phyloP scores from a whole-genome alignment of 352 stramenopile genomes.

The Pythium phragmitis region DNA sequence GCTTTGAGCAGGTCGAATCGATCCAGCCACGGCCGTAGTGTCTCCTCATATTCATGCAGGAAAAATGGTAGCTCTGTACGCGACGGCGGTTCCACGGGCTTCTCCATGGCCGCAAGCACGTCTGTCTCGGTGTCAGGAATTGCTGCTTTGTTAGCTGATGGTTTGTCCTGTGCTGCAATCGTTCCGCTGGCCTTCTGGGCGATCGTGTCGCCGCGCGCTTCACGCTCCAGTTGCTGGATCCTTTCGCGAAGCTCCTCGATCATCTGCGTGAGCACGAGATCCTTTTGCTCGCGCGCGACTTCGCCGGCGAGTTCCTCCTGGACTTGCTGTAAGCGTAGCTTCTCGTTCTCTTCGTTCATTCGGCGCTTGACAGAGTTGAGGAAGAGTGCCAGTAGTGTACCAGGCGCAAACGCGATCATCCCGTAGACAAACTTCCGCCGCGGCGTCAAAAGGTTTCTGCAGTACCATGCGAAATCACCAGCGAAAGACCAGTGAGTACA shows the following conservation, averaged over 20 bases:
- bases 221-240: constrained; percentile 49
- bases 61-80: constrained; percentile 9
- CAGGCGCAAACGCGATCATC: constrained; percentile 65
- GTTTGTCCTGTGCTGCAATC: not conserved
- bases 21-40: constrained; percentile 13
- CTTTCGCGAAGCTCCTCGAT: constrained; percentile 67
- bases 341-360: constrained; percentile 72
- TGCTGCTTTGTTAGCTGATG: not conserved
- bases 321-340: constrained; percentile 31
- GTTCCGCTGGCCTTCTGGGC: constrained; percentile 6
- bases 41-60: constrained; percentile 18
- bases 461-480: not conserved
- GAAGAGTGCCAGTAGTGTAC: constrained; percentile 63
- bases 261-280: constrained; percentile 42
- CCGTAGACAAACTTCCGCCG: constrained; percentile 65
- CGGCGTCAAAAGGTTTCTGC: constrained; percentile 62
- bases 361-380: constrained; percentile 65
- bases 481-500: not conserved
- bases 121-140: not conserved
- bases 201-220: constrained; percentile 25
- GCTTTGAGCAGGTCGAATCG: constrained; percentile 8
- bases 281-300: constrained; percentile 45
- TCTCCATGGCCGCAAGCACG: not conserved
- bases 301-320: constrained; percentile 41
- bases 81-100: not conserved